Evolutionary conservation across 2,329 filamentous ascomycete species (phyloP).

Genomic region (Botrytis aclada): DNA sequence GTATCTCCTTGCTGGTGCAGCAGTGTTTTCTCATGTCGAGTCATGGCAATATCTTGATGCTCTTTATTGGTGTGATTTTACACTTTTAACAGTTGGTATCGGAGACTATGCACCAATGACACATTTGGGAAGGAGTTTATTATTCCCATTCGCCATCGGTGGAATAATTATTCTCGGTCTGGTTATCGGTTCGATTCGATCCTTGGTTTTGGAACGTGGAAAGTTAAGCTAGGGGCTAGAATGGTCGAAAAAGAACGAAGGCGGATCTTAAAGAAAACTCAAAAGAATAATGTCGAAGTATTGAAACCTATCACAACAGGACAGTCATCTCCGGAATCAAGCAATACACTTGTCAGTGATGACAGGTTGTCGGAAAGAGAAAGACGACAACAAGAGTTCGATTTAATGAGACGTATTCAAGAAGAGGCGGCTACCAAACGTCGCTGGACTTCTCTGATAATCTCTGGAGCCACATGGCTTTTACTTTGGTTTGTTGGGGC

Average conservation of each 20-base stretch:
- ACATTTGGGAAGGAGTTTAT: constrained; percentile 61
- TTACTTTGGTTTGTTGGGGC: constrained; percentile 80
- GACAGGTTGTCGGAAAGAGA: constrained; percentile 47
- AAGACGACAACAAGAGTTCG: constrained; percentile 67
- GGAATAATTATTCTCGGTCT: constrained; percentile 84
- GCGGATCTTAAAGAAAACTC: constrained; percentile 46
- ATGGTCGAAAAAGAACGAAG: constrained; percentile 59
- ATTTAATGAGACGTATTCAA: constrained; percentile 80
- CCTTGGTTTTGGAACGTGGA: constrained; percentile 57
- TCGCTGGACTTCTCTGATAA: constrained; percentile 68
- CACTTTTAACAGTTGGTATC: constrained; percentile 62
- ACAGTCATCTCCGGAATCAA: not conserved
- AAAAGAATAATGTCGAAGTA: constrained; percentile 47
- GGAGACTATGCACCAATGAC: constrained; percentile 52
- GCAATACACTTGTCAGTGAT: not conserved
- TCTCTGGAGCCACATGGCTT: constrained; percentile 66
- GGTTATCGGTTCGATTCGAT: constrained; percentile 76
- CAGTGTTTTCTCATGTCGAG: constrained; percentile 70
- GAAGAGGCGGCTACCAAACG: constrained; percentile 59
- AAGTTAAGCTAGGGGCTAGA: constrained; percentile 51
- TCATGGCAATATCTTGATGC: constrained; percentile 74
- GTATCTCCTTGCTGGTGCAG: constrained; percentile 75
- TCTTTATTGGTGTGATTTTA: constrained; percentile 76
- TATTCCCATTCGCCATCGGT: constrained; percentile 80
- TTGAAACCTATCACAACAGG: constrained; percentile 44